A percentile compares a stretch with the other conserved stretches of the same genome.
Evolutionary conservation across 257 asterid species (phyloP).

Genomic region (Solanum chaucha): DNA sequence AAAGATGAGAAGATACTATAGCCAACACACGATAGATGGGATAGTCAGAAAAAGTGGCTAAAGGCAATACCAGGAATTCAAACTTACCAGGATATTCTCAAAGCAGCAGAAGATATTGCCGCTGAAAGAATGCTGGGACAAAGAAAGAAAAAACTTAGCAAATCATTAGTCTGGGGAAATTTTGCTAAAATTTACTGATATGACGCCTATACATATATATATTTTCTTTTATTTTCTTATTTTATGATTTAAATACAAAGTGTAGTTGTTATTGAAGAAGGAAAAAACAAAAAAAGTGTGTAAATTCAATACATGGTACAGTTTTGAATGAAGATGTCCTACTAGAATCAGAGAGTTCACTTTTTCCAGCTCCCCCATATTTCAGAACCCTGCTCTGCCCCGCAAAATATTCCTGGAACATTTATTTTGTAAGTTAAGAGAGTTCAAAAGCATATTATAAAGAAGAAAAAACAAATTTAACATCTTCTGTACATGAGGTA

Average conservation of each 20-base stretch:
- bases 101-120: neutral
- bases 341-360: neutral
- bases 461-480: neutral
- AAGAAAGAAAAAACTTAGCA: slow-evolving; percentile 1
- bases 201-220: neutral
- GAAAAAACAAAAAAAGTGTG: neutral
- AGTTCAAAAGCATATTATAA: neutral
- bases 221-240: neutral
- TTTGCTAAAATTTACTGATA: neutral
- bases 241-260: neutral
- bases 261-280: neutral
- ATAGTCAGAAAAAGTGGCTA: neutral
- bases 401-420: neutral
- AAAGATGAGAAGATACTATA: slow-evolving; percentile 14
- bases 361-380: neutral
- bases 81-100: neutral
- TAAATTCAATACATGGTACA: neutral
- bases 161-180: neutral
- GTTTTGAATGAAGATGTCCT: neutral
- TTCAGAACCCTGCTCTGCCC: neutral
- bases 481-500: neutral
- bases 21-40: neutral
- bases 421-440: neutral
- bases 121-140: neutral
- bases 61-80: neutral